Evolutionary conservation across 2,329 filamentous ascomycete species (phyloP), one percentile per base, ranked within the genome.

Genomic region (Exophiala viscosa): DNA sequence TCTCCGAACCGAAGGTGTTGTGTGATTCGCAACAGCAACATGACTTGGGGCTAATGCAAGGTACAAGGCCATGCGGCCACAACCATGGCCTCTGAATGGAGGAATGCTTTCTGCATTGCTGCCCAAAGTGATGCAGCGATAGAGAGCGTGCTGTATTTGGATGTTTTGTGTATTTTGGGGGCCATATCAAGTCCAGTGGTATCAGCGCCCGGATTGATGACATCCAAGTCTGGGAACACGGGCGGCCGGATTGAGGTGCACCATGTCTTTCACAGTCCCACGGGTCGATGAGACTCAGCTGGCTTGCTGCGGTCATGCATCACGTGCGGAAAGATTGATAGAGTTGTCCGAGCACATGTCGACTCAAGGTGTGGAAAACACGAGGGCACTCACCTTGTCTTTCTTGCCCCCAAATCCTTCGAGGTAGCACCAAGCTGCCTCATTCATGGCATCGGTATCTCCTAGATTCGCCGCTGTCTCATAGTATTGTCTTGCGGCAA

Each of bases 361-460:
- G 15, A 28, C 31, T 35, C 13, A 9, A 53, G 32, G 36, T 18
- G 48, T 23, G 36, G 43, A 40, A 32, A 42, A 49, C 49, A 23
- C 38, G 17, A 20, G 40, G 38, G 38, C 43, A 52, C 88, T 72
- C 79, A 96, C 92, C 88, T 96, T 97, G 76, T 99, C 91, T 71
- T 97, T 99, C 71, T 90, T 93, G 66, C 90, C 92, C 32, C 93
- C 93, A 71, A 95, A 96, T n/a, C 93, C 93, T 68, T 96, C 87
- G 23, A 95, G 72, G 77, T 93, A 97, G 75, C 93, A 99, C 90
- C 90, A 95, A 33, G 85, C 93, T 48, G 86, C 86, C 71, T 97
- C 92, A 67, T 96, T 96, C 91, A 97, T 96, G 45, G 54, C 93
- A 74, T 99, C 93, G 40, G 88, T 89, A 70, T 99, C 93, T 56